Percentiles rank a stretch among this genome's conserved stretches.
phyloP scores from a whole-genome alignment of 768 basidiomycete genomes.

The Rubroboletus satanas region DNA sequence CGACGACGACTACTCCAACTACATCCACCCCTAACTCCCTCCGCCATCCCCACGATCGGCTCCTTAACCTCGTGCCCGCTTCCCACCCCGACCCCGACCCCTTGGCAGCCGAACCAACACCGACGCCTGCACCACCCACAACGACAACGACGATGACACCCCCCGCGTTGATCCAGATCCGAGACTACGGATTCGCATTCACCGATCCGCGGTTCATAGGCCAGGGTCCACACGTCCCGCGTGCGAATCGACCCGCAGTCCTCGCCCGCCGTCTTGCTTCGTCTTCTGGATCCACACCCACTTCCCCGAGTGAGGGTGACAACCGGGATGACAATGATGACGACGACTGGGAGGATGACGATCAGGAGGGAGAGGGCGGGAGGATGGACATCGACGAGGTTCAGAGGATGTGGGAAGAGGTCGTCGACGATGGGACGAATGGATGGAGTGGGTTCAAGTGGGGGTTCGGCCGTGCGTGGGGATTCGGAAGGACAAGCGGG shows the following conservation, averaged over 20 bases:
- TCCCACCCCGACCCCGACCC: neutral
- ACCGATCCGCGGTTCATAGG: conserved; percentile 44
- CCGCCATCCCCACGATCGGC: neutral
- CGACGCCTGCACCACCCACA: neutral
- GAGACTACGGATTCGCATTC: conserved; percentile 46
- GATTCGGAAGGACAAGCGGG: conserved; percentile 14
- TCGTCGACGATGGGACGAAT: conserved; percentile 24
- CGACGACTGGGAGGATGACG: conserved; percentile 5
- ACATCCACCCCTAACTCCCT: neutral
- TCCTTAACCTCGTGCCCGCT: neutral
- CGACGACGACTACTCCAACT: neutral
- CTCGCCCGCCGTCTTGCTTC: conserved; percentile 29
- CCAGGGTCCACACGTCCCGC: conserved; percentile 39
- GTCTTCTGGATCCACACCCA: conserved; percentile 11
- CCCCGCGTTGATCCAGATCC: conserved; percentile 37
- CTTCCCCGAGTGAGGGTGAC: conserved; percentile 8
- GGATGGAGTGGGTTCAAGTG: conserved; percentile 41
- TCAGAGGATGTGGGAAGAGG: conserved; percentile 21
- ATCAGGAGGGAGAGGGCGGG: conserved; percentile 7
- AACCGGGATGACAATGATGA: neutral
- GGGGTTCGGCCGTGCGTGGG: conserved; percentile 41
- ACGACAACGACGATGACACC: neutral
- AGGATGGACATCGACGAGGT: neutral
- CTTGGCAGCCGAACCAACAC: neutral
- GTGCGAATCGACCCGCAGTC: conserved; percentile 33